phyloP scores from a whole-genome alignment of 495 filamentous ascomycete species.

The Rhizodiscina lignyota region DNA sequence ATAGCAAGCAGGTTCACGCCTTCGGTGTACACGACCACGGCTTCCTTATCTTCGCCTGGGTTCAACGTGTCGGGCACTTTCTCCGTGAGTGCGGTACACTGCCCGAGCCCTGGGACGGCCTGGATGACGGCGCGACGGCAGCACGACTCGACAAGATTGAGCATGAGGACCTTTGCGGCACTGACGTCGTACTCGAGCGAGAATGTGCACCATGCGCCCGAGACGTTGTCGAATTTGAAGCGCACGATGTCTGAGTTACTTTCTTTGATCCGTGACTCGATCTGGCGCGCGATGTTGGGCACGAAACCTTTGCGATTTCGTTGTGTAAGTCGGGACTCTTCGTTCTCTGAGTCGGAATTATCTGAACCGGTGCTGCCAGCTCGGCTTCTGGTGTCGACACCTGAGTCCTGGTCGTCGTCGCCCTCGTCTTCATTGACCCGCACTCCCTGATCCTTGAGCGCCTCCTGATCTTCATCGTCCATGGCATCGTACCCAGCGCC shows the following conservation, averaged over 20 bases:
- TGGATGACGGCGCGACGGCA: conserved; percentile 68
- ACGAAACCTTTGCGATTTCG: conserved; percentile 9
- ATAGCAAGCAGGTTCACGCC: conserved; percentile 84
- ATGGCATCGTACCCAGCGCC: conserved; percentile 78
- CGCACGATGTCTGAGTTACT: conserved; percentile 45
- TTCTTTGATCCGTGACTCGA: conserved; percentile 48
- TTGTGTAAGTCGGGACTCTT: conserved; percentile 26
- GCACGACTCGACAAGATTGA: conserved; percentile 70
- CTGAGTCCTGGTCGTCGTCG: background rate
- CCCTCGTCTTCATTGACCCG: background rate
- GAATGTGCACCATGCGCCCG: conserved; percentile 60
- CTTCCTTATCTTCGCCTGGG: conserved; percentile 28
- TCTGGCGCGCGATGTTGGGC: conserved; percentile 14
- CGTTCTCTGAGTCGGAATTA: conserved; percentile 12
- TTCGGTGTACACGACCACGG: conserved; percentile 50
- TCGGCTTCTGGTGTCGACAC: background rate
- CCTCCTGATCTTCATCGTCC: conserved; percentile 46
- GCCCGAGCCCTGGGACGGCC: conserved; percentile 56
- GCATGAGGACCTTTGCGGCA: conserved; percentile 82
- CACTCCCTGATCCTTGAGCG: conserved; percentile 25
- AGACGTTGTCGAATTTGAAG: conserved; percentile 65
- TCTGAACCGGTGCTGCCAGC: conserved; percentile 3
- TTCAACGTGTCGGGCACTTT: conserved; percentile 30
- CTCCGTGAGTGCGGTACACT: conserved; percentile 54
- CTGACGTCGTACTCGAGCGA: conserved; percentile 66